Conservation (phyloP, 169 alveolate genomes). For the Babesia bigemina region DNA sequence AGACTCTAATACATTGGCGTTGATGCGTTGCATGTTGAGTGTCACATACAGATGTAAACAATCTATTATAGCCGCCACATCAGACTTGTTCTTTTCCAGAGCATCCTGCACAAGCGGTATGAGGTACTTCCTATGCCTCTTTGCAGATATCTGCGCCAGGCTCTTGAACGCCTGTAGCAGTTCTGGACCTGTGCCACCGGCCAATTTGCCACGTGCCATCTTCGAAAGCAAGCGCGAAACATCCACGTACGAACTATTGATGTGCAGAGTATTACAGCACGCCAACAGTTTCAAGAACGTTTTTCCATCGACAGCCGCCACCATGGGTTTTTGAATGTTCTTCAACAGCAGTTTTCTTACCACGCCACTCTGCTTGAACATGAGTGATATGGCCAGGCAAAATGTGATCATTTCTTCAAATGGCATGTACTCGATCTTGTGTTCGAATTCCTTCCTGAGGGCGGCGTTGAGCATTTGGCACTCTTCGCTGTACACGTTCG, state of each 20-base stretch:
- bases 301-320: conserved; percentile 10
- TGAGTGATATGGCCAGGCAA: conserved; percentile 38
- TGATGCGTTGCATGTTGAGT: conserved; percentile 23
- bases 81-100: conserved; percentile 6
- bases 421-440: conserved; percentile 21
- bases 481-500: conserved; percentile 56
- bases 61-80: conserved; percentile 20
- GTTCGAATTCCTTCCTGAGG: conserved; percentile 46
- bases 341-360: conserved; percentile 35
- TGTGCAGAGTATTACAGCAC: conserved; percentile 31
- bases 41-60: conserved; percentile 26
- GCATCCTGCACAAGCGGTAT: conserved; percentile 34
- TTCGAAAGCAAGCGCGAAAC: conserved; percentile 46
- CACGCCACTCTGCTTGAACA: conserved; percentile 34
- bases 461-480: conserved; percentile 50
- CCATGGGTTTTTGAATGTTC: conserved; percentile 5
- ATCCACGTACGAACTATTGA: conserved; percentile 24
- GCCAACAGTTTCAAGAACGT: conserved; percentile 36
- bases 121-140: conserved; percentile 40
- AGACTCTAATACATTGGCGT: conserved; percentile 8
- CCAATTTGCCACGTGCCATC: conserved; percentile 11
- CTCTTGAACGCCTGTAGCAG: conserved; percentile 37
- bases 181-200: conserved; percentile 10
- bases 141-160: conserved; percentile 33
- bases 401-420: conserved; percentile 28